Evolutionary conservation across 805 yeast species (phyloP).

Genomic region (Zygosaccharomyces rouxii): DNA sequence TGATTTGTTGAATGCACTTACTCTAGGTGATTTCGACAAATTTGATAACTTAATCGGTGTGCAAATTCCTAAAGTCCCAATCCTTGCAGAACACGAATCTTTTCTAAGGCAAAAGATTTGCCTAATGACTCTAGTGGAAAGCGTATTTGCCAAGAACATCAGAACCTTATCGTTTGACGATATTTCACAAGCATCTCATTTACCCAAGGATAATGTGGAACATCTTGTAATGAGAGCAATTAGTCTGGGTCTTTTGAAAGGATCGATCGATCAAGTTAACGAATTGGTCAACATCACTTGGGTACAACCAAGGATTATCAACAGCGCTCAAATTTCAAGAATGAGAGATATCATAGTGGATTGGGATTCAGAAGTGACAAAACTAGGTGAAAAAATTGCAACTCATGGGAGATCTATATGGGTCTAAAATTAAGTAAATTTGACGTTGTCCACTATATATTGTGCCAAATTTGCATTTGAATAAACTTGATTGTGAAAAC

Average conservation of each 20-base stretch:
- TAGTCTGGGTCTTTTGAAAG: slow-evolving; percentile 75
- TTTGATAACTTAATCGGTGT: slow-evolving; percentile 50
- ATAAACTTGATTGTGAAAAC: slow-evolving; percentile 65
- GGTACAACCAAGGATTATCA: slow-evolving; percentile 95
- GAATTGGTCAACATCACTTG: slow-evolving; percentile 77
- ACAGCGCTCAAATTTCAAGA: slow-evolving; percentile 66
- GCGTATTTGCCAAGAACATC: slow-evolving; percentile 73
- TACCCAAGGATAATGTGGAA: slow-evolving; percentile 68
- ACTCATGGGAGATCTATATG: slow-evolving; percentile 60
- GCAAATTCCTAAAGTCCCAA: slow-evolving; percentile 46
- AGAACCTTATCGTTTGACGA: slow-evolving; percentile 70
- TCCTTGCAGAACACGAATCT: slow-evolving; percentile 52
- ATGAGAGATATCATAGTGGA: slow-evolving; percentile 68
- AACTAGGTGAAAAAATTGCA: slow-evolving; percentile 58
- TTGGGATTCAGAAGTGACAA: slow-evolving; percentile 76
- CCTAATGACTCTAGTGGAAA: slow-evolving; percentile 84
- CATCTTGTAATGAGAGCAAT: slow-evolving; percentile 87
- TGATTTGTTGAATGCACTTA: slow-evolving; percentile 63
- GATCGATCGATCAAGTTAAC: slow-evolving; percentile 85
- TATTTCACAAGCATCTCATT: slow-evolving; percentile 66
- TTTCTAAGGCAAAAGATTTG: slow-evolving; percentile 88
- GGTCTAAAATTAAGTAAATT: slow-evolving; percentile 38
- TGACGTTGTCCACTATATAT: slow-evolving; percentile 21
- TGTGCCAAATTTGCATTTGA: slow-evolving; percentile 38
- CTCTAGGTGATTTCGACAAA: slow-evolving; percentile 66